Percentiles rank a stretch among this genome's conserved stretches.
Conservation (phyloP, 345 rosid species). For the Physaria fendleri region DNA sequence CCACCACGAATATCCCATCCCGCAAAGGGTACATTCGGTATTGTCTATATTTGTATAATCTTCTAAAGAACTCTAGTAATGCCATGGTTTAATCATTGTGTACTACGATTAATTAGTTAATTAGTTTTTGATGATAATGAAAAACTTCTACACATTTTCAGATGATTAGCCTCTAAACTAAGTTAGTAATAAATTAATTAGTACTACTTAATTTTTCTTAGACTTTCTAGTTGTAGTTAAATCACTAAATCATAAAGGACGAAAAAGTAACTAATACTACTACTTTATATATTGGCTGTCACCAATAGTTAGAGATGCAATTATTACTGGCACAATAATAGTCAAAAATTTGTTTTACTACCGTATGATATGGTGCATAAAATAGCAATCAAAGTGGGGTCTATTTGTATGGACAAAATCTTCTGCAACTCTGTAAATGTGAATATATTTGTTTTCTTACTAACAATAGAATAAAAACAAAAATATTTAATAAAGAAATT, state of each 20-base stretch:
- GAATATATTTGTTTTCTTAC: not conserved
- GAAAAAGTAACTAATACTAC: too few species aligned
- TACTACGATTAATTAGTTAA: conserved; percentile 3
- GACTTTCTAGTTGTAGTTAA: conserved; percentile 4
- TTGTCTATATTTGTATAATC: not conserved
- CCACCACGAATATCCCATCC: conserved; percentile 28
- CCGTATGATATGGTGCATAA: conserved; percentile 12
- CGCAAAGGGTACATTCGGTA: conserved; percentile 53
- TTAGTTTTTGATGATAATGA: not conserved
- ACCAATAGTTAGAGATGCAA: not conserved
- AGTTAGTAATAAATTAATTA: not conserved
- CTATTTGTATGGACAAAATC: conserved; percentile 24
- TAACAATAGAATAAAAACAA: conserved; percentile 14
- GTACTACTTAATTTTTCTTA: not conserved
- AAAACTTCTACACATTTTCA: conserved; percentile 14
- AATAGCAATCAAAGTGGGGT: conserved; percentile 12
- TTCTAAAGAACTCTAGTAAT: not conserved
- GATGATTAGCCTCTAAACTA: too few species aligned
- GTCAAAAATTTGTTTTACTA: not conserved
- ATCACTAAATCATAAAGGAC: not conserved
- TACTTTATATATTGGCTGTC: not conserved
- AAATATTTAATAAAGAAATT: too few species aligned
- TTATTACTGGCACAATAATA: conserved; percentile 2
- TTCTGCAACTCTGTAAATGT: conserved; percentile 21
- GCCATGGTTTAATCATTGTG: too few species aligned